Evolutionary conservation across 352 stramenopile species (phyloP).

Genomic region (Pythium volutum): DNA sequence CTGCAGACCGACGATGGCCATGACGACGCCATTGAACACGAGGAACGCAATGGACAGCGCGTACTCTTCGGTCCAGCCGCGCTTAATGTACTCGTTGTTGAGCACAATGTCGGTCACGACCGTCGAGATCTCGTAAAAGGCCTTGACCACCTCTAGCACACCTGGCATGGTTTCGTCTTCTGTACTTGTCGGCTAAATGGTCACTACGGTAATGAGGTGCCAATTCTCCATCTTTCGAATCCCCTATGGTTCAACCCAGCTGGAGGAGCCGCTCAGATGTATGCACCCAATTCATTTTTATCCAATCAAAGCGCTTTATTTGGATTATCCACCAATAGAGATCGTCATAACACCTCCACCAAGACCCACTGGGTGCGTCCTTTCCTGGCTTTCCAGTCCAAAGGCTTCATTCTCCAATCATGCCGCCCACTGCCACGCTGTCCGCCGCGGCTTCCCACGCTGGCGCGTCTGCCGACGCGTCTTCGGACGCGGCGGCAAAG

Average conservation of each 20-base stretch:
- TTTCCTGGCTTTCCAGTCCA: too few relatives aligned
- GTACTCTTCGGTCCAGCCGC: constrained; percentile 71
- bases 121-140: constrained; percentile 60
- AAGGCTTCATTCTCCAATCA: not conserved
- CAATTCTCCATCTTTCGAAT: too few relatives aligned
- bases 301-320: too few relatives aligned
- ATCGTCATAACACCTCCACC: too few relatives aligned
- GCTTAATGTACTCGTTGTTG: constrained; percentile 73
- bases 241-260: too few relatives aligned
- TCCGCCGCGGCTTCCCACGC: not conserved
- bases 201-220: too few relatives aligned
- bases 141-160: constrained; percentile 38
- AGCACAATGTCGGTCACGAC: constrained; percentile 70
- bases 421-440: not conserved
- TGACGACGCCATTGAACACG: constrained; percentile 50
- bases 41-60: constrained; percentile 69
- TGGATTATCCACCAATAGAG: constrained; percentile 9
- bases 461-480: too few relatives aligned
- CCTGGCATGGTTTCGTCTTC: constrained; percentile 15
- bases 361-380: too few relatives aligned
- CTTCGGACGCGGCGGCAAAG: constrained; percentile 29
- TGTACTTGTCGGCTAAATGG: not conserved
- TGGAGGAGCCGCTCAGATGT: too few relatives aligned
- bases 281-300: too few relatives aligned
- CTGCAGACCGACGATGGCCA: constrained; percentile 55